These are phyloP conservation scores for Zygnema circumcarinatum DNA, from an alignment of 139 green algal species.

Conservation along the genomic window DNA sequence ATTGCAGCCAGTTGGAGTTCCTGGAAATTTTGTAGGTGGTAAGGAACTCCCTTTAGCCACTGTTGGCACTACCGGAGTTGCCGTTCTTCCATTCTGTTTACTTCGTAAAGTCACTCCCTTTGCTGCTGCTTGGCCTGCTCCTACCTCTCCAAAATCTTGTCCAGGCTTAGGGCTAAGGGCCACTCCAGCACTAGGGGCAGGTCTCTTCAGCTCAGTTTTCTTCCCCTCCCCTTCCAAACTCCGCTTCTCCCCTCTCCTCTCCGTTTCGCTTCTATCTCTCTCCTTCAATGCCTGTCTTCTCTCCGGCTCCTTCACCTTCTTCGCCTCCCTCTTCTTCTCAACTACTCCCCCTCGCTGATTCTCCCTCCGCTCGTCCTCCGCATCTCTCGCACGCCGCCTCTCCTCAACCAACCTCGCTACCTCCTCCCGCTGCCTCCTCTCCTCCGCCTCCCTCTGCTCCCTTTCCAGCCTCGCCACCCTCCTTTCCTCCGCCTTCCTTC, in stretches of 20 bases:
- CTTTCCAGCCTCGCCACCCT: slow-evolving; percentile 15
- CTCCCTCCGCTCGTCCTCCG: background rate
- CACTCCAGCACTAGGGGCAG: no score
- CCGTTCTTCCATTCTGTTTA: background rate
- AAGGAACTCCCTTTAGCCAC: no score
- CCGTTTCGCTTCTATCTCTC: slow-evolving; percentile 10
- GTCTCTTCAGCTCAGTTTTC: background rate
- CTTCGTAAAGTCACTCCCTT: background rate
- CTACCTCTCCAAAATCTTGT: background rate
- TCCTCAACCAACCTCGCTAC: slow-evolving; percentile 55
- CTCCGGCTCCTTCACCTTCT: slow-evolving; percentile 18
- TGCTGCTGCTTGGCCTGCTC: background rate
- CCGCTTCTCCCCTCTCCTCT: slow-evolving; percentile 10
- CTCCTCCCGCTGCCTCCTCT: slow-evolving; percentile 45
- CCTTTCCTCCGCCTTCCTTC: slow-evolving; percentile 43
- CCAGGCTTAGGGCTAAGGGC: no score
- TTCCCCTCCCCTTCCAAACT: slow-evolving; percentile 15
- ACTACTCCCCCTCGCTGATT: background rate
- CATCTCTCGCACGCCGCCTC: slow-evolving; percentile 32
- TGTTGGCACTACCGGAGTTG: no score
- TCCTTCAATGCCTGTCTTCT: background rate
- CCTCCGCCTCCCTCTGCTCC: slow-evolving; percentile 46
- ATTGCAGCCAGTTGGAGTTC: background rate
- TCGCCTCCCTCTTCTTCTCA: slow-evolving; percentile 29
- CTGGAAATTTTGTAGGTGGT: background rate